Evolutionary conservation across 495 filamentous ascomycete species (phyloP), one percentile per base, ranked within the genome.

Genomic region (Penicillium tannophilum): DNA sequence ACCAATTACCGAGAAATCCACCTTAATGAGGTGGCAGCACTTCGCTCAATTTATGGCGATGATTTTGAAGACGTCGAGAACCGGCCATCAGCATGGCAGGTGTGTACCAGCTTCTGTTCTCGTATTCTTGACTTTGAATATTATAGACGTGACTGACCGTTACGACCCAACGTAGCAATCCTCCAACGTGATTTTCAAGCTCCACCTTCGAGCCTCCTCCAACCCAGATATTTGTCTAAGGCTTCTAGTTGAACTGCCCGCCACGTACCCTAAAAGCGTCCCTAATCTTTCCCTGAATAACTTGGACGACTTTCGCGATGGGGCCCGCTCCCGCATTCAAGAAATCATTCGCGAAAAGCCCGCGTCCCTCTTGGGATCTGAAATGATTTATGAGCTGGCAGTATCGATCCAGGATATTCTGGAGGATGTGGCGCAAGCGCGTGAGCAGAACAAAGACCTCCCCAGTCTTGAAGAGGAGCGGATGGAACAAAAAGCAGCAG

Each of bases 401-500:
- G 83, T 88, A 49, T 85, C 87, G 6, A 86, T 97, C 45, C 87
- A 90, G 58, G 94, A 98, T 60, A 85, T 93, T 17, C 77, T 98
- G 19, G 92, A 98, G 68, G 90, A 95, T 73, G 91, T 90, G 19
- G 88, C 90, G 9, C 80, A 88, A 62, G 84, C 84, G 28, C 87
- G 86, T 59, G 88, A 86, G 45, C 82, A 87, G 49, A 85, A 88
- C 16, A 78, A 85, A 54, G 83, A 91, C 49, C 73, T 97, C 10
- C 92, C 92, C 0, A 96, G 91, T 36, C 75, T 98, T 16, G 92
- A 94, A 66, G 92, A 95, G 64, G 93, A 98, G 70, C 83, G 94
- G 28, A 92, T 88, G 10, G 84, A 86, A 33, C 84, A 86, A 53
- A 82, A 85, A 66, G 82, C 82, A 12, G 82, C 79, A 8, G 83